Evolutionary conservation across 1,284 basidiomycete species (phyloP).

Genomic region (Microbotryum violaceum): DNA sequence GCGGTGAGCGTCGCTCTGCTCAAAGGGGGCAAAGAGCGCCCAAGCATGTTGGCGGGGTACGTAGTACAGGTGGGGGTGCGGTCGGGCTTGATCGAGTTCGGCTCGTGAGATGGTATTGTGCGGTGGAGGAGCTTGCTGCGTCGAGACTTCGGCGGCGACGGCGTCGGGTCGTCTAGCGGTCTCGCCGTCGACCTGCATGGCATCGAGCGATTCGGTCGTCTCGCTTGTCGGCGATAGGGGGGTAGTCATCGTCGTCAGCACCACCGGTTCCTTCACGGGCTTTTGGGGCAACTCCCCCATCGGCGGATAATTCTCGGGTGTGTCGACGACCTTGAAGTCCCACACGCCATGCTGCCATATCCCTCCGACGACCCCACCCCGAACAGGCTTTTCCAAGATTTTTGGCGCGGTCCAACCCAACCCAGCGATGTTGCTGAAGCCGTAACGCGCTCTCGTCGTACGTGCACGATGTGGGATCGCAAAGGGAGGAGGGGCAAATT

Average conservation of each 20-base stretch:
- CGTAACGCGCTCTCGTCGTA: too few species aligned
- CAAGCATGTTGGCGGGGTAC: constrained; percentile 13
- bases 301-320: not conserved
- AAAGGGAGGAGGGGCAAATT: too few species aligned
- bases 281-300: not conserved
- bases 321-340: constrained; percentile 4
- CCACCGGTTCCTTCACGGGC: constrained; percentile 1
- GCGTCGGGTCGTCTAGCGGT: not conserved
- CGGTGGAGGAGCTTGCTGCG: not conserved
- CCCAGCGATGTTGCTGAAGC: too few species aligned
- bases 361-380: not conserved
- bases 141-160: not conserved
- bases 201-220: not conserved
- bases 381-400: not conserved
- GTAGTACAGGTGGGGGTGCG: constrained; percentile 24
- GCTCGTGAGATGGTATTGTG: constrained; percentile 10
- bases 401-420: constrained; percentile 9
- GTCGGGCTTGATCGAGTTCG: constrained; percentile 17
- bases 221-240: not conserved
- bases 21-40: constrained; percentile 7
- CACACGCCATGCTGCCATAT: constrained; percentile 7
- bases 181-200: not conserved
- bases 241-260: not conserved
- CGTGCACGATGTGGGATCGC: too few species aligned
- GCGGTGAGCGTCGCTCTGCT: not conserved